phyloP scores from a whole-genome alignment of 2,329 filamentous ascomycete species.

The Fusarium ambrosium region DNA sequence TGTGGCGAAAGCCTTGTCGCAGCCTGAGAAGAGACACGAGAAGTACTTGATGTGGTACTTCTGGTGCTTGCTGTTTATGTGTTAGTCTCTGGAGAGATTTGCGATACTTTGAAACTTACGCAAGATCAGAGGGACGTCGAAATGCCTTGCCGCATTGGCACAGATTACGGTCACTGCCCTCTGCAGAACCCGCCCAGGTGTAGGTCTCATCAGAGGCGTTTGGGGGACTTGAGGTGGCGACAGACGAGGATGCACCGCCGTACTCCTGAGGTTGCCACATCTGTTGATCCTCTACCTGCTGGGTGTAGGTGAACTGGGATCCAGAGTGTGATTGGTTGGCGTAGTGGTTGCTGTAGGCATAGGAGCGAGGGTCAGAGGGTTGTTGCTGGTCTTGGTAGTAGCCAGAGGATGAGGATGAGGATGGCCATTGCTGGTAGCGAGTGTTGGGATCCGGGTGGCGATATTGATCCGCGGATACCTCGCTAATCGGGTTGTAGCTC shows the following conservation, averaged over 20 bases:
- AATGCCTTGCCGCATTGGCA: constrained; percentile 47
- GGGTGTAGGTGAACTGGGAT: constrained; percentile 27
- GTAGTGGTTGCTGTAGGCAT: constrained; percentile 32
- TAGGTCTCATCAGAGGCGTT: constrained; percentile 40
- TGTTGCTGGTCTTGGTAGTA: constrained; percentile 27
- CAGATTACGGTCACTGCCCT: constrained; percentile 28
- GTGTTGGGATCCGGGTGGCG: constrained; percentile 39
- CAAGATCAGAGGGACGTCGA: constrained; percentile 45
- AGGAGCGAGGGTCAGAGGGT: constrained; percentile 36
- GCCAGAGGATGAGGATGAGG: constrained; percentile 25
- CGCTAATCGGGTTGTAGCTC: constrained; percentile 34
- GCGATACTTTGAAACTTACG: constrained; percentile 31
- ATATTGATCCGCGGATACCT: constrained; percentile 33
- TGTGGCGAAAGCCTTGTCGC: constrained; percentile 45
- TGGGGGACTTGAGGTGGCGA: constrained; percentile 38
- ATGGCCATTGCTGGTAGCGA: constrained; percentile 31
- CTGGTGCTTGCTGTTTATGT: constrained; percentile 41
- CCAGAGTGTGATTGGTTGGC: constrained; percentile 35
- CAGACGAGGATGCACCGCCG: constrained; percentile 37
- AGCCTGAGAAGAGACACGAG: constrained; percentile 43
- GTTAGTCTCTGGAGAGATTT: constrained; percentile 12
- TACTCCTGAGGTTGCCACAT: constrained; percentile 37
- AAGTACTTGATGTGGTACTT: constrained; percentile 49
- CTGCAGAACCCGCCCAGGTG: constrained; percentile 25
- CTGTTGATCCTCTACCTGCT: constrained; percentile 35